phyloP scores from a whole-genome alignment of 2,329 filamentous ascomycete genomes.

The Aureobasidium pullulans region DNA sequence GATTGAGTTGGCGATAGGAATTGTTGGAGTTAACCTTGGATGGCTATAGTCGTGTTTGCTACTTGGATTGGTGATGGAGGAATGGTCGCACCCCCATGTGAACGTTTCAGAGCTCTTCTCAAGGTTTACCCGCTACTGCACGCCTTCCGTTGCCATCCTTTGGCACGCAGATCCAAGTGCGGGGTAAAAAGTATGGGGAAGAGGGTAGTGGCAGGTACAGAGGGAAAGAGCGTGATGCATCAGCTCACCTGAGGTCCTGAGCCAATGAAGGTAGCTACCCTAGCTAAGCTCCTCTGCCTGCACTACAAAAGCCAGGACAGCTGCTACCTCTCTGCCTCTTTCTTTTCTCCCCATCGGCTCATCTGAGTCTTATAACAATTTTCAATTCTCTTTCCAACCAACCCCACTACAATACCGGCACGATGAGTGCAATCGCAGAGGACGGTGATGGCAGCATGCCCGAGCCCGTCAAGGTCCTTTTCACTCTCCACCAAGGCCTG shows the following conservation, averaged over 20 bases:
- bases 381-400: not conserved
- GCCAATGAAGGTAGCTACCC: not conserved
- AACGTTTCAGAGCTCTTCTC: slow-evolving; percentile 7
- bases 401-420: slow-evolving; percentile 25
- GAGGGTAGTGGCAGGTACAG: slow-evolving; percentile 1
- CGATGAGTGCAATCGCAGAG: slow-evolving; percentile 43
- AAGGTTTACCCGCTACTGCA: slow-evolving; percentile 11
- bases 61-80: not conserved
- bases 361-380: slow-evolving; percentile 7
- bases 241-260: not conserved
- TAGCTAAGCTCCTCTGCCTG: slow-evolving; percentile 2
- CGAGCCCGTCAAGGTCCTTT: slow-evolving; percentile 52
- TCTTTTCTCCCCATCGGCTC: slow-evolving; percentile 9
- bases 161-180: slow-evolving; percentile 10
- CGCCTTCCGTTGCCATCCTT: slow-evolving; percentile 6
- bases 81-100: not conserved
- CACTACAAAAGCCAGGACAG: slow-evolving; percentile 6
- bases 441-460: slow-evolving; percentile 26
- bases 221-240: slow-evolving; percentile 2
- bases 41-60: not conserved
- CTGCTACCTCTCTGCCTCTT: slow-evolving; percentile 2
- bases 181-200: slow-evolving; percentile 11
- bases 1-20: not conserved
- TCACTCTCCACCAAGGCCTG: slow-evolving; percentile 49
- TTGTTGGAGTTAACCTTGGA: not conserved